phyloP scores from a whole-genome alignment of 148 eudicot genomes.

The Vaccinium vitisidaea region DNA sequence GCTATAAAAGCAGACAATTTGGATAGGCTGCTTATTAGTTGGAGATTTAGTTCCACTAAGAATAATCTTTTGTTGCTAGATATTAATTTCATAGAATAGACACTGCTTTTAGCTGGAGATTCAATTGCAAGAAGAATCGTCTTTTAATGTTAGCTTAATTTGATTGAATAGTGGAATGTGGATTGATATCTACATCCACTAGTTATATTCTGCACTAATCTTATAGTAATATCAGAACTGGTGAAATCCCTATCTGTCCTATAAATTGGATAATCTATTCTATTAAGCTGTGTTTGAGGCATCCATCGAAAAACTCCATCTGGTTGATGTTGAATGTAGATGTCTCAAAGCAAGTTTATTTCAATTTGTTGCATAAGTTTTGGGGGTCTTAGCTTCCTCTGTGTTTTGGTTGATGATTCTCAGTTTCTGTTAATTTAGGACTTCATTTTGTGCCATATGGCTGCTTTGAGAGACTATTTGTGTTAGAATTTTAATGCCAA shows the following conservation, averaged over 20 bases:
- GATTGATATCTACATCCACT: slow-evolving; percentile 1
- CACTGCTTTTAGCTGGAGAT: slow-evolving; percentile 6
- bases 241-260: neutral
- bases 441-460: neutral
- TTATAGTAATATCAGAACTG: neutral
- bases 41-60: too few species aligned
- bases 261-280: too few species aligned
- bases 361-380: neutral
- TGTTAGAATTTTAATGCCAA: neutral
- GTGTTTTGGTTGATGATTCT: neutral
- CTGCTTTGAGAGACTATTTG: too few species aligned
- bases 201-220: slow-evolving; percentile 4
- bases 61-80: too few species aligned
- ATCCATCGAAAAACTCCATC: neutral
- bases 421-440: neutral
- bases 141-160: slow-evolving; percentile 4
- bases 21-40: too few species aligned
- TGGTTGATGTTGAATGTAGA: neutral
- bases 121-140: neutral
- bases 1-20: neutral
- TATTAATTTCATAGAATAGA: neutral
- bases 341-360: neutral
- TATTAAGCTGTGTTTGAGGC: neutral
- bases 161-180: slow-evolving; percentile 7
- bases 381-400: neutral